Evolutionary conservation across 768 basidiomycete genomes (phyloP), one percentile per base, ranked within the genome.

Genomic region (Russula vinacea): DNA sequence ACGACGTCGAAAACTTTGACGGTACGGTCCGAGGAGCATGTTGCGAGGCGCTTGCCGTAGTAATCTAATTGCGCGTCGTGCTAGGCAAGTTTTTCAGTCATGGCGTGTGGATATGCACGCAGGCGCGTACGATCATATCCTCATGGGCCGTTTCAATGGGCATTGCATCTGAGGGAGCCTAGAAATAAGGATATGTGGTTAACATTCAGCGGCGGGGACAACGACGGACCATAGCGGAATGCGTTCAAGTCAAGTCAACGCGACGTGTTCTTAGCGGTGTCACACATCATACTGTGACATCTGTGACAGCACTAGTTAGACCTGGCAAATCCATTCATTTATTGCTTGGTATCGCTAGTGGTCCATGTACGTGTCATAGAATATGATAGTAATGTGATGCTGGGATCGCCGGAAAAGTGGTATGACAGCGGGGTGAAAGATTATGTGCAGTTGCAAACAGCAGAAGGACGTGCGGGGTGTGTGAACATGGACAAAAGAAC

Each of bases 1-100:
- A 95, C 85, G 19, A 98, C 89, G 70, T 97, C 94, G 73, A 98
- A 98, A 11, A 98, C 87, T 71, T 93, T 90, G 67, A 99, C 89
- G 0, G 93, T 96, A 58, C 94, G 83, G 77, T 99, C 97, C 0
- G 93, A 95, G 1, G 93, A 96, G 74, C 95, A 97, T 0, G 97
- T 98, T 6, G 97, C 97, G 4, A 99, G 86, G 49, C 95, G 86
- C 75, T 94, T 94, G 39, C 94, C 95, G 70, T 97, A 97, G 80
- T 97, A 98, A 77, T 99, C 96, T 22, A 99, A 79, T 71, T 98
- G 97, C 22, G 96, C 95, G 74, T 99, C 97, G 74, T 98, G 96
- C 95, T 97, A 56, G 17, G 42, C 59, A 47, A 35, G 24, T 3
- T 40, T 14, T 13, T 56, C 56, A 52, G 26, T 24, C 22, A 14